These are phyloP conservation scores for Clonostachys rhizophaga DNA, from an alignment of 2,329 filamentous ascomycete genomes.

Conservation along the genomic window DNA sequence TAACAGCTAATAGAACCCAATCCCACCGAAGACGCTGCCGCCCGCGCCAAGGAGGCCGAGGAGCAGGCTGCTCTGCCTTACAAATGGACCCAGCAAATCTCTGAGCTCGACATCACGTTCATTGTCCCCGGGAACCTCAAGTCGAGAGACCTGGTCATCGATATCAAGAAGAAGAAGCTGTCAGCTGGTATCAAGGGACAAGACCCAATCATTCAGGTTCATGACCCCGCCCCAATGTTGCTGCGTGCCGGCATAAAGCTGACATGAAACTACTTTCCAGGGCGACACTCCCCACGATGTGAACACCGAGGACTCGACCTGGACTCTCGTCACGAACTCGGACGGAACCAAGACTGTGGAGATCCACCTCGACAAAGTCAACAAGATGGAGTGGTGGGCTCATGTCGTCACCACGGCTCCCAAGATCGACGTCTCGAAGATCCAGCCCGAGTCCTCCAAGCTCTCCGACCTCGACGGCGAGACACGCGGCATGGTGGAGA, in stretches of 20 bases:
- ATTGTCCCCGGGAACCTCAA: conserved; percentile 79
- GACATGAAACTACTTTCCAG: conserved; percentile 38
- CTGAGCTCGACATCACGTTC: conserved; percentile 77
- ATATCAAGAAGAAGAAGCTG: conserved; percentile 74
- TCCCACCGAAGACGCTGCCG: conserved; percentile 52
- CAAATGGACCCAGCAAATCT: conserved; percentile 94
- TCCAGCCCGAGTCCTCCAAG: conserved; percentile 88
- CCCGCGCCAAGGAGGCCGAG: conserved; percentile 67
- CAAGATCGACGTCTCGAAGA: conserved; percentile 92
- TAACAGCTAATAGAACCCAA: conserved; percentile 44
- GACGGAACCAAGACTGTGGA: conserved; percentile 66
- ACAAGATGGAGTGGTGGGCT: conserved; percentile 98
- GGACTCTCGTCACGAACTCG: conserved; percentile 74
- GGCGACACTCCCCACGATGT: conserved; percentile 81
- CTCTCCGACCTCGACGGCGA: conserved; percentile 90
- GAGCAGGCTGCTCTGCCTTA: conserved; percentile 93
- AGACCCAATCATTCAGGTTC: conserved; percentile 74
- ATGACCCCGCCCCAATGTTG: not conserved
- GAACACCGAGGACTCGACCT: conserved; percentile 82
- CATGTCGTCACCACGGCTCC: conserved; percentile 85
- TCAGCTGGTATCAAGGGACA: conserved; percentile 85
- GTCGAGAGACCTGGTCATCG: conserved; percentile 76
- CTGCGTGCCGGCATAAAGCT: not conserved
- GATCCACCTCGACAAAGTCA: conserved; percentile 89
- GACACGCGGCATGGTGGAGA: conserved; percentile 96